A percentile compares a stretch with the other conserved stretches of the same genome.
Evolutionary conservation across 192 early-diverging fungal species (phyloP).

Genomic region (Entophlyctis luteolus): DNA sequence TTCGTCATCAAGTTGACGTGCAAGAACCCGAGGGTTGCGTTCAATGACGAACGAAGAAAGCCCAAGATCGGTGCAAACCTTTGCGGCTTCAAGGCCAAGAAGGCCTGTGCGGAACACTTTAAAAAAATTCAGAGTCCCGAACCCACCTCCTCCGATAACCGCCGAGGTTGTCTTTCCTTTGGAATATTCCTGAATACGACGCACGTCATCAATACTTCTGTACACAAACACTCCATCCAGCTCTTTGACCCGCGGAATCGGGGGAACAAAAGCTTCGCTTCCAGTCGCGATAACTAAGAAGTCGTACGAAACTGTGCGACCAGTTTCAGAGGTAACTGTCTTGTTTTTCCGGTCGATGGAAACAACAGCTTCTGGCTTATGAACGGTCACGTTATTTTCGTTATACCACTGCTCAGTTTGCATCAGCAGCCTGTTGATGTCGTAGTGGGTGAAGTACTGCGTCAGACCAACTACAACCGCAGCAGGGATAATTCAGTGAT

Average conservation of each 20-base stretch:
- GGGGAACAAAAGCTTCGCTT: slow-evolving; percentile 54
- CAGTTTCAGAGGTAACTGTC: slow-evolving; percentile 28
- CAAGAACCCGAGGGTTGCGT: slow-evolving; percentile 44
- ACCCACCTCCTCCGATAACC: slow-evolving; percentile 57
- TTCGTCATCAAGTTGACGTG: slow-evolving; percentile 56
- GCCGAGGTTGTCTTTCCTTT: slow-evolving; percentile 45
- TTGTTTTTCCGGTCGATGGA: slow-evolving; percentile 40
- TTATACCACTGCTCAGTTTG: slow-evolving; percentile 49
- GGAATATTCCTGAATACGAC: slow-evolving; percentile 48
- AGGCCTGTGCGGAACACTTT: slow-evolving; percentile 5
- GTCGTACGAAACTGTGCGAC: slow-evolving; percentile 45
- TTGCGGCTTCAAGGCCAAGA: slow-evolving; percentile 66
- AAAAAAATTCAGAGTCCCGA: not conserved
- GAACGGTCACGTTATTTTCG: slow-evolving; percentile 43
- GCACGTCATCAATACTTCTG: slow-evolving; percentile 61
- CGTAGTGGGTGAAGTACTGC: slow-evolving; percentile 57
- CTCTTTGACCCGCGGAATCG: slow-evolving; percentile 40
- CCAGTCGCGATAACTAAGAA: slow-evolving; percentile 59
- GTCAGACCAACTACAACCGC: slow-evolving; percentile 52
- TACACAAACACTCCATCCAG: slow-evolving; percentile 59
- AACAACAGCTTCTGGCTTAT: slow-evolving; percentile 39
- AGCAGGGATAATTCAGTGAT: not conserved
- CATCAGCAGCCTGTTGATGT: slow-evolving; percentile 41
- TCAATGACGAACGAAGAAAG: slow-evolving; percentile 53
- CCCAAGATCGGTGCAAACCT: slow-evolving; percentile 53